These are phyloP conservation scores for Thraustotheca clavata DNA, from an alignment of 352 stramenopile species.

Conservation along the genomic window DNA sequence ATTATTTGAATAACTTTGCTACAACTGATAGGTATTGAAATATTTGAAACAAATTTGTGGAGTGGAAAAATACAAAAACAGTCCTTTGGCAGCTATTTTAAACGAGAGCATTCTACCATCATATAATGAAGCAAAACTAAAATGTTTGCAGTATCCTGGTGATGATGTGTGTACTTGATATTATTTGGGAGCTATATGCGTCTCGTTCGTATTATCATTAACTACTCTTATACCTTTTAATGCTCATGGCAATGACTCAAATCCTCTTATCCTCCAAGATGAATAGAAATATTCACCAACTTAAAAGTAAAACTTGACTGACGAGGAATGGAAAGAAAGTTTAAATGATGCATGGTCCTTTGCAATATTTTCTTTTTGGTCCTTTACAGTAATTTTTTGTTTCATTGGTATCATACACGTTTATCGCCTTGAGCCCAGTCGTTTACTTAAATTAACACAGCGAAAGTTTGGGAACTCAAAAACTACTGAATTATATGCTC, in stretches of 20 bases:
- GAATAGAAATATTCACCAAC: too few relatives aligned
- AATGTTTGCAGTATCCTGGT: constrained; percentile 7
- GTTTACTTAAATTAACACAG: neutral
- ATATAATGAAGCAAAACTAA: constrained; percentile 4
- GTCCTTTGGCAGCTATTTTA: constrained; percentile 3
- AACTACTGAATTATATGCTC: neutral
- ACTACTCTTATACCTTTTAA: constrained; percentile 6
- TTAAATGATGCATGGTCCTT: too few relatives aligned
- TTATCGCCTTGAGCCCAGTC: neutral
- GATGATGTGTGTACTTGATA: neutral
- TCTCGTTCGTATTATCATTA: constrained; percentile 6
- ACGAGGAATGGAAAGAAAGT: too few relatives aligned
- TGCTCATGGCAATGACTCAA: constrained; percentile 1
- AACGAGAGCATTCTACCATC: neutral
- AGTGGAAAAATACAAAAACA: neutral
- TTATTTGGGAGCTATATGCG: constrained; percentile 18
- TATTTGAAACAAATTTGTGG: constrained; percentile 4
- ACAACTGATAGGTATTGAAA: neutral
- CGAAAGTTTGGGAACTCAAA: neutral
- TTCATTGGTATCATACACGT: neutral
- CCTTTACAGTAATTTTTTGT: neutral
- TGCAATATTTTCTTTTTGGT: neutral
- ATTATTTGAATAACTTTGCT: constrained; percentile 8
- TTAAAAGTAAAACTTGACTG: too few relatives aligned
- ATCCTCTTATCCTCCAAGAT: neutral